These are phyloP conservation scores for Phytophthora melonis DNA, from an alignment of 352 stramenopile species.

Conservation along the genomic window DNA sequence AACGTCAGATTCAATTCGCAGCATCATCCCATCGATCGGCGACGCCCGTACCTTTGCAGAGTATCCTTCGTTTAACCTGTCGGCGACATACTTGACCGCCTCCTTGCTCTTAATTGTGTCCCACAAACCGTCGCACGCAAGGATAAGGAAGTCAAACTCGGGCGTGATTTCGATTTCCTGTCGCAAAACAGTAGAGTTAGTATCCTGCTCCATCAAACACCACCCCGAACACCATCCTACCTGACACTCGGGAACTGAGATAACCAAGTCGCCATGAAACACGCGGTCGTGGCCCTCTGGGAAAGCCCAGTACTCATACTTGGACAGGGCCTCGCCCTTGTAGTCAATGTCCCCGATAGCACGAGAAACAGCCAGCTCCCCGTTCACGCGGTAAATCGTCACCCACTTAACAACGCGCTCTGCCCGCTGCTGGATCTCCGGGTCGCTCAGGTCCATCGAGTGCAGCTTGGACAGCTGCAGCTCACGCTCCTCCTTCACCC, in stretches of 20 bases:
- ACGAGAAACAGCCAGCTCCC: constrained; percentile 93
- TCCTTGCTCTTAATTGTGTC: constrained; percentile 94
- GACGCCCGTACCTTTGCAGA: constrained; percentile 60
- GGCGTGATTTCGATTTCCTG: constrained; percentile 90
- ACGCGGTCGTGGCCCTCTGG: constrained; percentile 81
- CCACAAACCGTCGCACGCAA: constrained; percentile 94
- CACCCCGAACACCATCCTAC: constrained; percentile 20
- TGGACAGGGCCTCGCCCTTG: constrained; percentile 78
- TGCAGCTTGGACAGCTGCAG: constrained; percentile 90
- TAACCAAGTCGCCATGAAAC: constrained; percentile 89
- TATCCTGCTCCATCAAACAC: not conserved
- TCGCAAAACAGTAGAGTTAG: constrained; percentile 19
- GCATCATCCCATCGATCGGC: not conserved
- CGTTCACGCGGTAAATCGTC: constrained; percentile 90
- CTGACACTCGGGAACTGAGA: constrained; percentile 87
- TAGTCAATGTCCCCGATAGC: constrained; percentile 94
- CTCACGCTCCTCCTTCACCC: constrained; percentile 87
- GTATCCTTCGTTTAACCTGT: constrained; percentile 74
- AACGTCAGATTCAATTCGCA: not conserved
- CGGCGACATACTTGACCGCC: constrained; percentile 85
- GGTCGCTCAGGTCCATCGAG: constrained; percentile 90
- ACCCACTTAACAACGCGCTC: constrained; percentile 87
- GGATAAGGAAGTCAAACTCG: constrained; percentile 92
- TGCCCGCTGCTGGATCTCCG: constrained; percentile 83
- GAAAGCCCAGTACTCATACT: constrained; percentile 88